Evolutionary conservation across 495 filamentous ascomycete genomes (phyloP), one percentile per base, ranked within the genome.

Genomic region (Penicillium longicatenatum): DNA sequence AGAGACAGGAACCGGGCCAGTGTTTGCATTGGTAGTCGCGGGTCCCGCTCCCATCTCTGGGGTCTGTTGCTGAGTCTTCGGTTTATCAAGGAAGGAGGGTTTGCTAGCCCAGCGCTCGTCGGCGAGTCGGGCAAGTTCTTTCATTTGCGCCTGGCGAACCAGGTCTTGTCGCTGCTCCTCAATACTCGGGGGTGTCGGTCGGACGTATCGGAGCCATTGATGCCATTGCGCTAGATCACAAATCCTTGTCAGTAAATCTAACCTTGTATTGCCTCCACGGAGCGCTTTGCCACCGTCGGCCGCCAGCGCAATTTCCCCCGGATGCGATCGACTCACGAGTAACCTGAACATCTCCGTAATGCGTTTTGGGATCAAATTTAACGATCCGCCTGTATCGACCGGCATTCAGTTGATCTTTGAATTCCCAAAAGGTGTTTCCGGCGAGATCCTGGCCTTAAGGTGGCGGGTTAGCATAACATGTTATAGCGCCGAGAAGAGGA

Each of bases 401-500:
- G 56, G 91, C 67, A 60, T 82, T 79, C 8, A 87, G 61, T 6
- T 77, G 71, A 64, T 91, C 85, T 57, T 84, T 86, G 76, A 96
- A 93, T 68, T 96, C 91, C 91, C 93, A 98, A 75, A 86, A 98
- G 22, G 92, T 97, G 74, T 97, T 98, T 20, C 92, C 92, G 37
- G 83, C 62, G 30, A 97, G 85, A 72, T 98, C 94, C 58, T 83
- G 77, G 61, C 94, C 93, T 96, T 1, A 42, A 21, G 37, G 33
- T 46, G 44, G 21, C 45, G 45, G 45, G 45, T 22, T 50, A 66
- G 63, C 44, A 59, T 62, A 0, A 53, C 29, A 21, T 61, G 58
- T 63, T 61, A 55, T 53, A 46, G 24, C 30, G 39, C 31, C 7
- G 50, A 43, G 41, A 21, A 43, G 51, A 43, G 14, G 45, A 47